Conservation (phyloP, 768 basidiomycete genomes). For the Termitomyces sp. region DNA sequence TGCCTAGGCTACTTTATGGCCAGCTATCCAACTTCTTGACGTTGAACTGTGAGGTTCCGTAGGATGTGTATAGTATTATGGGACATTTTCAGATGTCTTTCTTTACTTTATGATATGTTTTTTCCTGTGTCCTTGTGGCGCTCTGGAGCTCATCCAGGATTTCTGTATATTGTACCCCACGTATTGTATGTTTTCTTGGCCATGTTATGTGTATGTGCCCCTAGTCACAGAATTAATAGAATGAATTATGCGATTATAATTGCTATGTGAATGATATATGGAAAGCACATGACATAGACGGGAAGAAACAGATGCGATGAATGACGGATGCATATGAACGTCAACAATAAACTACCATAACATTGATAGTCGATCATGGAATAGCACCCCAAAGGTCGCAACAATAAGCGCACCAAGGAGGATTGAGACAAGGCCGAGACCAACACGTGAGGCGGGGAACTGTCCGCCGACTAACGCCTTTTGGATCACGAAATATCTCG, state of each 20-base stretch:
- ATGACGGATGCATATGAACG: neutral
- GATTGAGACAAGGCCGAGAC: constrained; percentile 1
- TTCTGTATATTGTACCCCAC: neutral
- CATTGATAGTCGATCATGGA: neutral
- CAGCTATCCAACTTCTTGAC: neutral
- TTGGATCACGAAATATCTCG: constrained; percentile 15
- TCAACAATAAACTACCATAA: neutral
- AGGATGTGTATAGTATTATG: neutral
- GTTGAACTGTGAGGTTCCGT: neutral
- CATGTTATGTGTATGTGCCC: neutral
- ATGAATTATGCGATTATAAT: neutral
- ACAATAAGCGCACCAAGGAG: constrained; percentile 10
- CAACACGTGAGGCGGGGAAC: constrained; percentile 14
- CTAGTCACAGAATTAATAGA: neutral
- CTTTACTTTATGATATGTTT: neutral
- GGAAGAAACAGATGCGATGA: neutral
- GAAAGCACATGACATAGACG: neutral
- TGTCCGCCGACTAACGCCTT: constrained; percentile 10
- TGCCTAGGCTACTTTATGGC: constrained; percentile 4
- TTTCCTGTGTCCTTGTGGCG: neutral
- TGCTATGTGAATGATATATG: neutral
- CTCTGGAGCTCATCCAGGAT: neutral
- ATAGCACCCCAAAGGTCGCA: constrained; percentile 7
- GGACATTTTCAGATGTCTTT: constrained; percentile 4
- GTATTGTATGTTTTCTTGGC: neutral